Conservation (phyloP, 352 stramenopile genomes). For the Globisporangium emineosum region DNA sequence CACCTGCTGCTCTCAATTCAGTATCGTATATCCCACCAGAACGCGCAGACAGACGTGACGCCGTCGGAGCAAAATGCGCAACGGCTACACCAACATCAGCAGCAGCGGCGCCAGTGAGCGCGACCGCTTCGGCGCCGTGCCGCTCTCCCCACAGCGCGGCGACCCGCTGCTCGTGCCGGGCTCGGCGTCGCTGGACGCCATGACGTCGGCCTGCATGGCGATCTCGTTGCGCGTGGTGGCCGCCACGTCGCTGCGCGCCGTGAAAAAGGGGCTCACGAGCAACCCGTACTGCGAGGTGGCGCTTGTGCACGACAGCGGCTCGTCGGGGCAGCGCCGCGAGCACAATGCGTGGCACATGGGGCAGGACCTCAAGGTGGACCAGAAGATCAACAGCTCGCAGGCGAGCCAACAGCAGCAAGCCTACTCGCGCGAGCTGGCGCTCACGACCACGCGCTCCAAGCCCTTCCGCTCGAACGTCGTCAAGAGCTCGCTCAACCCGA, state of each 20-base stretch:
- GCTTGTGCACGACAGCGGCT: slow-evolving; percentile 59
- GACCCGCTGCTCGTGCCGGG: slow-evolving; percentile 56
- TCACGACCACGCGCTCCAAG: slow-evolving; percentile 35
- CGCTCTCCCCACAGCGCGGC: slow-evolving; percentile 52
- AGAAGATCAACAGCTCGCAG: slow-evolving; percentile 24
- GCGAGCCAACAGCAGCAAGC: slow-evolving; percentile 13
- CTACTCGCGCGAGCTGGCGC: slow-evolving; percentile 15
- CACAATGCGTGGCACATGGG: slow-evolving; percentile 42
- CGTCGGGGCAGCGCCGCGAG: slow-evolving; percentile 20
- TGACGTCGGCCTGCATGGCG: slow-evolving; percentile 51
- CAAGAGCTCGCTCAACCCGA: slow-evolving; percentile 73
- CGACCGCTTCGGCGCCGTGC: slow-evolving; percentile 42
- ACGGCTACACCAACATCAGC: slow-evolving; percentile 17
- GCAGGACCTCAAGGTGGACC: slow-evolving; percentile 38
- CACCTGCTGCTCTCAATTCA: background rate
- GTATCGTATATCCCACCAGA: background rate
- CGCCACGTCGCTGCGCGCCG: slow-evolving; percentile 50
- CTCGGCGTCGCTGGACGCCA: slow-evolving; percentile 57
- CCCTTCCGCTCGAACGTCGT: slow-evolving; percentile 55
- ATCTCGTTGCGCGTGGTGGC: slow-evolving; percentile 58
- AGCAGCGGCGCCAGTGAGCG: slow-evolving; percentile 11
- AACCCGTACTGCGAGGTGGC: slow-evolving; percentile 71
- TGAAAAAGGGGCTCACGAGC: slow-evolving; percentile 69
- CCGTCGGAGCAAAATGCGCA: slow-evolving; percentile 9
- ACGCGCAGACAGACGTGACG: background rate